Base-by-base conservation (phyloP, 768 basidiomycete species). In the Mycena olivaceomarginata region DNA sequence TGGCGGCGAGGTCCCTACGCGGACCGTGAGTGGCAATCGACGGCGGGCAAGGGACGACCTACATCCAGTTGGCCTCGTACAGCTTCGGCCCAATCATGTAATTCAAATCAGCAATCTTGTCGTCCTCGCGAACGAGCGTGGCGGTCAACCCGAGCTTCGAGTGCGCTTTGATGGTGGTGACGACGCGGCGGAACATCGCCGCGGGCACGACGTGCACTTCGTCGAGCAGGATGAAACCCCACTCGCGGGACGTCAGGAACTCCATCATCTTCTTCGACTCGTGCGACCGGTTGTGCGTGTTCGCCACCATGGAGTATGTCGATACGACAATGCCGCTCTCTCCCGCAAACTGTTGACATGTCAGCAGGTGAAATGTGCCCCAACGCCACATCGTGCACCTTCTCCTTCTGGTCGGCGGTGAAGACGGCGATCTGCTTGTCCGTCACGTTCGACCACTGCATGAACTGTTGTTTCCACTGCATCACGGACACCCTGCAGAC, bases 181-280 rank as follows among this genome's bases (percentile, higher is more conserved):
- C 96, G 71, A 99, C 98, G 66, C 97, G 91, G 75, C 98, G 93
- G 88, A 99, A 99, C 97, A 99, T 99, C 7, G 97, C 97, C 6
- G 98, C 98, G 9, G 98, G 98, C 6, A 99, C 98, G 78, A 99
- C 98, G 84, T 99, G 98, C 22, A 99, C 98, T 87, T 99, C 98
- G 82, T 99, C 98, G 57, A 99, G 90, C 22, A 99, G 89, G 78
- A 99, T 95, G 86, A 99, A 99, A 11, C 98, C 98, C 98, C 98
- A 99, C 86, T 99, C 98, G 70, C 98, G 90, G n/a, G 97, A 97
- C 40, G 97, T 97, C 60, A 99, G 85, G 83, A 99, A 99, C 80
- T 99, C 98, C 98, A 99, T 99, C 96, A 99, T 99, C 89, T 99
- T 98, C 88, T 98, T 97, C 20, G 98, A 96, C 83, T 98, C 97